Evolutionary conservation across 2,329 filamentous ascomycete species (phyloP).

Genomic region (Cyphellophora europaea): DNA sequence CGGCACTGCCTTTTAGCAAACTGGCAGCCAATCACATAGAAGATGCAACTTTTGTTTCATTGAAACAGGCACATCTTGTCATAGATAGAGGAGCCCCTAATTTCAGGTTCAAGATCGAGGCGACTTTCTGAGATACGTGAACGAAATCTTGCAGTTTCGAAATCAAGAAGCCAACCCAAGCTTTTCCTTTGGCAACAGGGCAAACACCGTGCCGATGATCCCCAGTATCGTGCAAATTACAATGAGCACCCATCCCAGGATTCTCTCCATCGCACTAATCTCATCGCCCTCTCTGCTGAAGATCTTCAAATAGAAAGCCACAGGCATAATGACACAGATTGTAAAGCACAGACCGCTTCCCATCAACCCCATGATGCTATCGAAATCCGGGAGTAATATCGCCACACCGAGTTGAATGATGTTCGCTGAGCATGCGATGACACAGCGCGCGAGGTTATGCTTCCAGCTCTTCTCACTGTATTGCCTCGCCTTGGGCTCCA

Average conservation of each 20-base stretch:
- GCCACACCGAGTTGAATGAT: slow-evolving; percentile 68
- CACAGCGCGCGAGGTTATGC: slow-evolving; percentile 49
- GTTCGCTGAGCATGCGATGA: slow-evolving; percentile 57
- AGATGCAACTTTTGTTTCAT: no score
- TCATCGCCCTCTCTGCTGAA: slow-evolving; percentile 68
- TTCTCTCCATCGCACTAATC: slow-evolving; percentile 53
- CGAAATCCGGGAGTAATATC: slow-evolving; percentile 66
- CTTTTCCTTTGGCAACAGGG: slow-evolving; percentile 71
- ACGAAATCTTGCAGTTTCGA: no score
- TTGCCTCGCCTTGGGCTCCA: slow-evolving; percentile 19
- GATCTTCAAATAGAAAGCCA: slow-evolving; percentile 83
- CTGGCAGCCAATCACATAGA: no score
- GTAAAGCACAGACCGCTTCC: slow-evolving; percentile 86
- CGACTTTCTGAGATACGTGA: no score
- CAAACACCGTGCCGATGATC: slow-evolving; percentile 72
- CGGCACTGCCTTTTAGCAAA: no score
- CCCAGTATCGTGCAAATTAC: slow-evolving; percentile 61
- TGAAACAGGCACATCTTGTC: no score
- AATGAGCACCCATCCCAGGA: slow-evolving; percentile 61
- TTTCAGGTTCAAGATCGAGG: no score
- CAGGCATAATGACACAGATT: slow-evolving; percentile 84
- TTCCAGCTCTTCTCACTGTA: slow-evolving; percentile 37
- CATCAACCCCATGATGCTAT: slow-evolving; percentile 84
- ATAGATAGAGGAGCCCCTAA: no score
- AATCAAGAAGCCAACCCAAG: no score